Evolutionary conservation across 306 rosid species (phyloP).

Genomic region (Styphnolobium japonicum): DNA sequence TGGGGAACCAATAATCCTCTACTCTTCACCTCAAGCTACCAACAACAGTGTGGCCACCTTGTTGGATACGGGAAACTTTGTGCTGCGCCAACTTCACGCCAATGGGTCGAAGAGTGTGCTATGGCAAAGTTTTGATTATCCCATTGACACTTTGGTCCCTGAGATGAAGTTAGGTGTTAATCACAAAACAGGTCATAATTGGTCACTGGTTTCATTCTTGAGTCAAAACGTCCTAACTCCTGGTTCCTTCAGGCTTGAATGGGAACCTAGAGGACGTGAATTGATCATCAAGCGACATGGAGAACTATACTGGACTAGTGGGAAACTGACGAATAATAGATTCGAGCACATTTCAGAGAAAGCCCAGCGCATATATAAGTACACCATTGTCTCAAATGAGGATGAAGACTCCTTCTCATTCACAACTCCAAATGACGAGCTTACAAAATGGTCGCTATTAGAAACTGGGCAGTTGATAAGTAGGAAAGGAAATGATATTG

Average conservation of each 20-base stretch:
- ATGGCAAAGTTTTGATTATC: background rate
- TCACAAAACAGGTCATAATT: background rate
- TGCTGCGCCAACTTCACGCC: background rate
- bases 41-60: background rate
- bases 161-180: background rate
- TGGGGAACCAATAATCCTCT: background rate
- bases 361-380: background rate
- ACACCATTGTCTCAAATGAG: background rate
- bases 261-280: background rate
- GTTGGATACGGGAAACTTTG: background rate
- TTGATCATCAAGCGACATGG: background rate
- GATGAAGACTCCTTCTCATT: background rate
- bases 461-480: background rate
- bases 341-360: background rate
- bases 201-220: background rate
- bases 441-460: background rate
- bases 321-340: background rate
- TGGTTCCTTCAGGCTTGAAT: background rate
- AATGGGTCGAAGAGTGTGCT: background rate
- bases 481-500: background rate
- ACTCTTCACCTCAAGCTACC: background rate
- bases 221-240: background rate
- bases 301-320: background rate
- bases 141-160: background rate
- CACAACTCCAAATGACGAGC: background rate